Evolutionary conservation across 495 filamentous ascomycete genomes (phyloP).

Genomic region (Penicillium coffeae): DNA sequence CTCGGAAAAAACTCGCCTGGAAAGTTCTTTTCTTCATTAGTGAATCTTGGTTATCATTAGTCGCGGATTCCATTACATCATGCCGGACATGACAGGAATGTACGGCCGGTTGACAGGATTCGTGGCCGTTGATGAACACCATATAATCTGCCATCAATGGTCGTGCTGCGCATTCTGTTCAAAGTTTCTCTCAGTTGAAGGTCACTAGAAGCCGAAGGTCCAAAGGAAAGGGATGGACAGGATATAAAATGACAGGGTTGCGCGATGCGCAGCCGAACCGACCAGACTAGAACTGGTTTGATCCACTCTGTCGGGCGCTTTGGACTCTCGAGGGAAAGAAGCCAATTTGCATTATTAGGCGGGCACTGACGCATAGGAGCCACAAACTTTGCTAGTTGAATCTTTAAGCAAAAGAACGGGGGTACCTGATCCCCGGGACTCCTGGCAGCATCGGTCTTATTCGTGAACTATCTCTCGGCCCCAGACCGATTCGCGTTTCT

Average conservation of each 20-base stretch:
- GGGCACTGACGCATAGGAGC: slow-evolving; percentile 13
- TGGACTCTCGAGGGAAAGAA: slow-evolving; percentile 19
- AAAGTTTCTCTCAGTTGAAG: too few species aligned
- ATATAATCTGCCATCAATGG: too few species aligned
- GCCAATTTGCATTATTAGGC: slow-evolving; percentile 25
- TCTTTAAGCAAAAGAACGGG: slow-evolving; percentile 14
- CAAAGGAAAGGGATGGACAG: too few species aligned
- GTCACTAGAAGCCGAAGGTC: too few species aligned
- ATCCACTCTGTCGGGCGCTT: slow-evolving; percentile 27
- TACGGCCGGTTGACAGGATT: too few species aligned
- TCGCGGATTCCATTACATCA: slow-evolving; percentile 7
- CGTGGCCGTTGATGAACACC: too few species aligned
- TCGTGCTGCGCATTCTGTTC: too few species aligned
- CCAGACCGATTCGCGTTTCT: slow-evolving; percentile 21
- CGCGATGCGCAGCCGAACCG: slow-evolving; percentile 11
- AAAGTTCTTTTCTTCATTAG: background rate
- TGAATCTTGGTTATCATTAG: background rate
- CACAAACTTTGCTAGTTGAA: slow-evolving; percentile 22
- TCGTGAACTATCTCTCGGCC: slow-evolving; percentile 20
- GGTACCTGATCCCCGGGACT: slow-evolving; percentile 17
- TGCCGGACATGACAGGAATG: background rate
- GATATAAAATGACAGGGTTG: too few species aligned
- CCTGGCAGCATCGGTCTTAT: slow-evolving; percentile 1
- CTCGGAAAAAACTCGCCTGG: background rate
- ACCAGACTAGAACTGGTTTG: slow-evolving; percentile 12